phyloP scores from a whole-genome alignment of 305 asterid genomes.

The Plantago lanceolata region DNA sequence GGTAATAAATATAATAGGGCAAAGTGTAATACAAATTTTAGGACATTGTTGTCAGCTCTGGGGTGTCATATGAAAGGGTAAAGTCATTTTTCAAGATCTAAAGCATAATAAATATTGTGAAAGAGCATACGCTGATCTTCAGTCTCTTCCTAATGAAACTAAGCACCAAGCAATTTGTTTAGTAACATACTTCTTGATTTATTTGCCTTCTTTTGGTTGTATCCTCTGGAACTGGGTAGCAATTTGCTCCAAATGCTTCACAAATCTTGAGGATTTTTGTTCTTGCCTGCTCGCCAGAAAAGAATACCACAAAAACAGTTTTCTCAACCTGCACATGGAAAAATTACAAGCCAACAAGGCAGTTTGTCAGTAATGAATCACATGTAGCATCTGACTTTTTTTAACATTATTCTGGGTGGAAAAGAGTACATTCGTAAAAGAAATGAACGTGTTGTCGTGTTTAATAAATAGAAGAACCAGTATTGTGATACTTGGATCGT shows the following conservation, averaged over 20 bases:
- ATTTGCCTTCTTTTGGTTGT: constrained; percentile 70
- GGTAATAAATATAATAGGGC: too few relatives aligned
- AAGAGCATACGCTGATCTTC: constrained; percentile 5
- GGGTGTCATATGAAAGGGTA: constrained; percentile 16
- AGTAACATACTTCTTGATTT: constrained; percentile 66
- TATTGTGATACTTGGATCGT: not conserved
- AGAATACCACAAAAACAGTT: constrained; percentile 86
- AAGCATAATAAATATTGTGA: not conserved
- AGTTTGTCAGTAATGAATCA: constrained; percentile 21
- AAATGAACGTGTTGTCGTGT: not conserved
- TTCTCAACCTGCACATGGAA: constrained; percentile 84
- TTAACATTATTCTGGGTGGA: constrained; percentile 9
- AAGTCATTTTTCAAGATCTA: not conserved
- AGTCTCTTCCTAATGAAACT: constrained; percentile 18
- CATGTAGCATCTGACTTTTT: not conserved
- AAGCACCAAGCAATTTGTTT: constrained; percentile 21
- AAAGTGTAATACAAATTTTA: too few relatives aligned
- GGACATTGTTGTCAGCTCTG: too few relatives aligned
- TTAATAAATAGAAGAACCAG: not conserved
- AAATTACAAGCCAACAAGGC: constrained; percentile 18
- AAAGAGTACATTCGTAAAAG: not conserved
- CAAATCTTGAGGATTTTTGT: constrained; percentile 87
- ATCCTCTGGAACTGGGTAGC: constrained; percentile 97
- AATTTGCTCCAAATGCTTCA: constrained; percentile 94
- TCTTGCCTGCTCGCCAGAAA: constrained; percentile 98